A percentile compares a stretch with the other conserved stretches of the same genome.
Conservation (phyloP, 768 basidiomycete genomes). For the Albatrellus ellisii region DNA sequence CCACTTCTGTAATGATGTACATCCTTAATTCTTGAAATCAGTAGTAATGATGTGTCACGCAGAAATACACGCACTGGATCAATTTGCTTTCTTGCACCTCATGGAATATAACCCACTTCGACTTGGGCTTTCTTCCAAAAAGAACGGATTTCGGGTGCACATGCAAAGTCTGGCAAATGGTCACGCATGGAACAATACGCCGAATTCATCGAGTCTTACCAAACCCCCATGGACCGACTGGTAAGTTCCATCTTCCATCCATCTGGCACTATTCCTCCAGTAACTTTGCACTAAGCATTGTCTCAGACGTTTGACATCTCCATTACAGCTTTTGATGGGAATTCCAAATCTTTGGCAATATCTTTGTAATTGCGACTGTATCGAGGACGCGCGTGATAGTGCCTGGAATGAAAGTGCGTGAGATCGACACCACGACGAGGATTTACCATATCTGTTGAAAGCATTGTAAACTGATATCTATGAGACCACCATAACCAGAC, state of each 20-base stretch:
- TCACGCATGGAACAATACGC: slow-evolving; percentile 7
- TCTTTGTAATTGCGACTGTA: slow-evolving; percentile 88
- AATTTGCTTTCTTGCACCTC: slow-evolving; percentile 97
- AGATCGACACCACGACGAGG: slow-evolving; percentile 85
- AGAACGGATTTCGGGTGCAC: slow-evolving; percentile 91
- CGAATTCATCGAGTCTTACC: slow-evolving; percentile 28
- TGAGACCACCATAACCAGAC: background rate
- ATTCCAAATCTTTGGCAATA: slow-evolving; percentile 87
- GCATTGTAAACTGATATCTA: slow-evolving; percentile 72
- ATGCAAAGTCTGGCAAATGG: slow-evolving; percentile 48
- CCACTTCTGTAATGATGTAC: background rate
- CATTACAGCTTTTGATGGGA: slow-evolving; percentile 76
- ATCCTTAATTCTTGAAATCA: background rate
- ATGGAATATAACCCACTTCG: slow-evolving; percentile 91
- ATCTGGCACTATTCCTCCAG: slow-evolving; percentile 87
- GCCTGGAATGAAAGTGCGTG: slow-evolving; percentile 91
- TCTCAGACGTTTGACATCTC: slow-evolving; percentile 72
- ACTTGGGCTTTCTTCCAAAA: slow-evolving; percentile 83
- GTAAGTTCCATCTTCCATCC: slow-evolving; percentile 90
- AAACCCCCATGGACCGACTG: slow-evolving; percentile 76
- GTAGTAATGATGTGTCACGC: background rate
- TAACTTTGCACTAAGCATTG: slow-evolving; percentile 87
- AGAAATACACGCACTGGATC: slow-evolving; percentile 47
- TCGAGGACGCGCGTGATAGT: slow-evolving; percentile 87
- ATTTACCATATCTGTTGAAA: slow-evolving; percentile 70